Percentiles rank a stretch among this genome's conserved stretches.
Evolutionary conservation across 768 basidiomycete species (phyloP).

Genomic region (Galerina sulciceps): DNA sequence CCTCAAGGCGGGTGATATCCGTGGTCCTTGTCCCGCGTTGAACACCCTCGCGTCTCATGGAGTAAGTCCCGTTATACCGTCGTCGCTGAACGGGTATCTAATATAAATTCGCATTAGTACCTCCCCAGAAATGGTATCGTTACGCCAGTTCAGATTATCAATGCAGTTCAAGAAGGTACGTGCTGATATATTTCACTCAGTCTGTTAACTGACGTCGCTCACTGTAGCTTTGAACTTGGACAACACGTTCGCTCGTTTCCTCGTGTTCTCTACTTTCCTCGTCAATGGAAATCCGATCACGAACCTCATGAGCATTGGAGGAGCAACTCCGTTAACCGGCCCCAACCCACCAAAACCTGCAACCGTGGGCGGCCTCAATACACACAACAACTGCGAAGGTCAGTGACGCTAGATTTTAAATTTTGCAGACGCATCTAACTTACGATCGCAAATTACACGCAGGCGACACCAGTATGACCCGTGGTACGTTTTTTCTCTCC

Average conservation of each 20-base stretch:
- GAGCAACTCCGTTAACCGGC: conserved; percentile 23
- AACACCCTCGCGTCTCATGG: conserved; percentile 28
- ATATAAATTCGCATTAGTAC: conserved; percentile 1
- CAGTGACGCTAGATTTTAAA: not conserved
- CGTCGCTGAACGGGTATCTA: not conserved
- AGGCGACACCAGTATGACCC: conserved; percentile 23
- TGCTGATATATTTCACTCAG: not conserved
- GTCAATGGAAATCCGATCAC: conserved; percentile 26
- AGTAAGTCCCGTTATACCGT: not conserved
- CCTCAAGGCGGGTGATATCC: conserved; percentile 17
- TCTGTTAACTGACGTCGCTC: no score
- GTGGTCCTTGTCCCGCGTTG: conserved; percentile 26
- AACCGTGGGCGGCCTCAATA: conserved; percentile 25
- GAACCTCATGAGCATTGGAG: conserved; percentile 24
- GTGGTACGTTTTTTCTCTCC: conserved; percentile 8
- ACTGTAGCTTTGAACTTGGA: conserved; percentile 22
- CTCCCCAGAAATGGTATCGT: conserved; percentile 16
- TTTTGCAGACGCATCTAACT: not conserved
- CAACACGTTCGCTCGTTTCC: conserved; percentile 21
- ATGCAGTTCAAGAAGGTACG: conserved; percentile 19
- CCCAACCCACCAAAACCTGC: conserved; percentile 24
- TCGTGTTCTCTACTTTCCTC: conserved; percentile 24
- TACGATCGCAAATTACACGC: conserved; percentile 15
- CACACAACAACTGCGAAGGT: conserved; percentile 27
- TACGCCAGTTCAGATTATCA: conserved; percentile 16